Percentiles rank a stretch among this genome's conserved stretches.
These are phyloP conservation scores for Boletus sp. DNA, from an alignment of 768 basidiomycete species.

Conservation along the genomic window DNA sequence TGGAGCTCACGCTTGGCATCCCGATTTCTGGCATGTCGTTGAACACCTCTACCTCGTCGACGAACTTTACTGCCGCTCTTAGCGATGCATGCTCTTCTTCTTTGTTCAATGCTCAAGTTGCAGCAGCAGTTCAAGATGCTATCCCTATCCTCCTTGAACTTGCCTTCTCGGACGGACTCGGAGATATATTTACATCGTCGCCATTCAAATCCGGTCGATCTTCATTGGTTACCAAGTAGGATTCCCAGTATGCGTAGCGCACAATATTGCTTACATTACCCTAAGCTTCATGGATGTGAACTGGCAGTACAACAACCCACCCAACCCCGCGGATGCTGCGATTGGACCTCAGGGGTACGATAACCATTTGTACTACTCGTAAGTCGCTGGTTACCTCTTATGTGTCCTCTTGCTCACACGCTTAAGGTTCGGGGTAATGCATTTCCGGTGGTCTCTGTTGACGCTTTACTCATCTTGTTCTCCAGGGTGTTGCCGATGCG, in stretches of 20 bases:
- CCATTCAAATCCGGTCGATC: constrained; percentile 18
- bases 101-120: constrained; percentile 32
- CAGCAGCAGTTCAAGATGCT: constrained; percentile 34
- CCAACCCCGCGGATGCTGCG: constrained; percentile 69
- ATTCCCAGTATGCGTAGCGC: neutral
- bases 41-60: constrained; percentile 18
- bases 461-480: neutral
- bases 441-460: neutral
- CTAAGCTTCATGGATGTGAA: constrained; percentile 76
- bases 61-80: constrained; percentile 39
- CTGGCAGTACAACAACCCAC: constrained; percentile 69
- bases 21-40: constrained; percentile 22
- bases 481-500: constrained; percentile 66
- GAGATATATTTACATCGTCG: constrained; percentile 21
- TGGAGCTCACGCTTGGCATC: constrained; percentile 63
- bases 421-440: constrained; percentile 56
- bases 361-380: constrained; percentile 79
- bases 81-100: constrained; percentile 12
- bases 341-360: constrained; percentile 75
- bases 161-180: constrained; percentile 18
- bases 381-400: constrained; percentile 22
- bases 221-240: constrained; percentile 41
- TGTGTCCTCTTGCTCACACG: constrained; percentile 5
- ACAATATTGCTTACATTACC: constrained; percentile 1
- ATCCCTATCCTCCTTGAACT: constrained; percentile 38